These are phyloP conservation scores for Paspalum vaginatum DNA, from an alignment of 176 grass and related monocot species.

Conservation along the genomic window DNA sequence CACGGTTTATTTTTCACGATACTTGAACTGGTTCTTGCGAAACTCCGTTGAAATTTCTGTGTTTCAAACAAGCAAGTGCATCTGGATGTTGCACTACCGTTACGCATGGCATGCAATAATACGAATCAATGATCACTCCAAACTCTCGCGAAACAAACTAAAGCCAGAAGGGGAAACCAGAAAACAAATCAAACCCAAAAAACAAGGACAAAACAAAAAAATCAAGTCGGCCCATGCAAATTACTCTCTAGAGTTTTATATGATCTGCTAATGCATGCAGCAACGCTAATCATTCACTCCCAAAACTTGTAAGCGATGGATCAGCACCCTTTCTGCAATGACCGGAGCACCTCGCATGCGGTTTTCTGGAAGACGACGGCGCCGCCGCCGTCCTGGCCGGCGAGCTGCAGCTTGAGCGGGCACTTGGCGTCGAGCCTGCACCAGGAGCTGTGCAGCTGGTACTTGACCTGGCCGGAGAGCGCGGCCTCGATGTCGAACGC, in stretches of 20 bases:
- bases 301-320: background rate
- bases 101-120: background rate
- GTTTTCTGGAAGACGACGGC: constrained; percentile 41
- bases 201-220: background rate
- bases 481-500: constrained; percentile 48
- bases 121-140: background rate
- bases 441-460: constrained; percentile 5
- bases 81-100: background rate
- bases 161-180: background rate
- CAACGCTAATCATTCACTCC: too few relatives aligned
- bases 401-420: constrained; percentile 49
- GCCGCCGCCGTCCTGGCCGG: background rate
- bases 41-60: background rate
- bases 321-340: constrained; percentile 44
- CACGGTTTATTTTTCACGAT: background rate
- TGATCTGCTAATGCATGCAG: background rate
- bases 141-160: background rate
- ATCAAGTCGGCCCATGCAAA: background rate
- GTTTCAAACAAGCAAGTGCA: background rate
- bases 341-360: constrained; percentile 34
- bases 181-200: background rate
- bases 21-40: background rate
- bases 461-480: constrained; percentile 34
- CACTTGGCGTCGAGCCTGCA: constrained; percentile 41
- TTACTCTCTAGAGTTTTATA: background rate